phyloP scores from a whole-genome alignment of 441 rosid species.

The Gossypium aridum region DNA sequence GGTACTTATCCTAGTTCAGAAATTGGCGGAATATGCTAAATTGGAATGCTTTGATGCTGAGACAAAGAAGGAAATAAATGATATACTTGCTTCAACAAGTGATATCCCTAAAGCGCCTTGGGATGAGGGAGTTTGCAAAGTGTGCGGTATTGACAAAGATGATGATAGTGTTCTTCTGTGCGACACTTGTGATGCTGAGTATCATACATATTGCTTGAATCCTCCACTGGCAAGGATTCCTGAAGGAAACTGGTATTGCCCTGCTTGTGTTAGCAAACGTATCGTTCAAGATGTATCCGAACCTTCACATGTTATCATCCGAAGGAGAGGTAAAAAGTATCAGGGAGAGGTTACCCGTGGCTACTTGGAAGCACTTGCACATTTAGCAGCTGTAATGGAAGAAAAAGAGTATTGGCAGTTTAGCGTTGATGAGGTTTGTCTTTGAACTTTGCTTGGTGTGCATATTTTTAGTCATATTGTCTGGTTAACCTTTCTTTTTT shows the following conservation, averaged over 20 bases:
- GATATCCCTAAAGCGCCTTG: slow-evolving; percentile 94
- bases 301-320: slow-evolving; percentile 37
- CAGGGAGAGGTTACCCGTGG: slow-evolving; percentile 67
- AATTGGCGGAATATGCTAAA: slow-evolving; percentile 52
- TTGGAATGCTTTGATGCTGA: slow-evolving; percentile 55
- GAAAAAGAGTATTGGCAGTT: slow-evolving; percentile 87
- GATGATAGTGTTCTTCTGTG: slow-evolving; percentile 96
- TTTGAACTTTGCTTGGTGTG: slow-evolving; percentile 9
- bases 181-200: slow-evolving; percentile 96
- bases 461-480: slow-evolving; percentile 4
- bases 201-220: slow-evolving; percentile 95
- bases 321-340: slow-evolving; percentile 41
- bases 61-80: slow-evolving; percentile 61
- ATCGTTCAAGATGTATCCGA: slow-evolving; percentile 43
- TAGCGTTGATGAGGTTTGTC: slow-evolving; percentile 73
- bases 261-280: slow-evolving; percentile 68
- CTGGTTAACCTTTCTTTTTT: background rate
- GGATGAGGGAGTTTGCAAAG: slow-evolving; percentile 99
- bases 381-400: slow-evolving; percentile 58
- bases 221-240: slow-evolving; percentile 97
- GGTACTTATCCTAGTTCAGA: slow-evolving; percentile 67
- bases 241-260: slow-evolving; percentile 98
- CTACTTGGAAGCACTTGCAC: slow-evolving; percentile 56
- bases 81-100: slow-evolving; percentile 50
- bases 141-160: slow-evolving; percentile 94